Conservation (phyloP, 2,329 filamentous ascomycete genomes). For the Ceratocystis eucalypticola region DNA sequence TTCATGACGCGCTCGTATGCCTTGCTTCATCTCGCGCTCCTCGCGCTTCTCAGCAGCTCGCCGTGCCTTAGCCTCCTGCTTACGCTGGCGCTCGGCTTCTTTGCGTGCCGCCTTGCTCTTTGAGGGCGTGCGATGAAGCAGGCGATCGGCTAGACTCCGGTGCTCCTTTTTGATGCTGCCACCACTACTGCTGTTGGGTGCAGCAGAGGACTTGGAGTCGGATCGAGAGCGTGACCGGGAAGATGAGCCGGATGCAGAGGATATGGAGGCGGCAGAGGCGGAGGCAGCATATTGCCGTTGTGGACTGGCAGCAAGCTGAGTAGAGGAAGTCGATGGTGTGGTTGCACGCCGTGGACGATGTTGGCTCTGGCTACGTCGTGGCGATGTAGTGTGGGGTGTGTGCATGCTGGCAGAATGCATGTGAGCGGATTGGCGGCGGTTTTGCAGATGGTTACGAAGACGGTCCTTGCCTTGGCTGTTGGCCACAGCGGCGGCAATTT, state of each 20-base stretch:
- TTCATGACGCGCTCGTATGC: slow-evolving; percentile 40
- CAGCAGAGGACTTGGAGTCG: neutral
- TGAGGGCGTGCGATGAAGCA: slow-evolving; percentile 5
- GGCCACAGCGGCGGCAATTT: slow-evolving; percentile 9
- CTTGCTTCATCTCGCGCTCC: slow-evolving; percentile 36
- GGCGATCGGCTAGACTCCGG: slow-evolving; percentile 12
- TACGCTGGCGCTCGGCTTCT: slow-evolving; percentile 12
- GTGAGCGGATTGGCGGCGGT: neutral
- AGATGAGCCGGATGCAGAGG: neutral
- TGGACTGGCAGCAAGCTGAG: neutral
- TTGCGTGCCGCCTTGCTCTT: slow-evolving; percentile 5
- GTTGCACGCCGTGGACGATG: neutral
- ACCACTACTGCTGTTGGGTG: neutral
- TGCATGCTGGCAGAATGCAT: neutral
- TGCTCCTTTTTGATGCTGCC: slow-evolving; percentile 1
- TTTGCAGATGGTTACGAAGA: neutral
- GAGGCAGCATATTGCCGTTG: neutral
- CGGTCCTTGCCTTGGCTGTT: neutral
- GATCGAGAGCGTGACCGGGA: neutral
- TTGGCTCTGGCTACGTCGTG: neutral
- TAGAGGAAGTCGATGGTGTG: neutral
- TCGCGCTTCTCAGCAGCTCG: slow-evolving; percentile 35
- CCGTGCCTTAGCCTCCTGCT: slow-evolving; percentile 36
- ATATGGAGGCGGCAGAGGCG: neutral
- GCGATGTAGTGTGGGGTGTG: neutral